Evolutionary conservation across 1,139 yeast species (phyloP).

Genomic region (Hanseniaspora uvarum): DNA sequence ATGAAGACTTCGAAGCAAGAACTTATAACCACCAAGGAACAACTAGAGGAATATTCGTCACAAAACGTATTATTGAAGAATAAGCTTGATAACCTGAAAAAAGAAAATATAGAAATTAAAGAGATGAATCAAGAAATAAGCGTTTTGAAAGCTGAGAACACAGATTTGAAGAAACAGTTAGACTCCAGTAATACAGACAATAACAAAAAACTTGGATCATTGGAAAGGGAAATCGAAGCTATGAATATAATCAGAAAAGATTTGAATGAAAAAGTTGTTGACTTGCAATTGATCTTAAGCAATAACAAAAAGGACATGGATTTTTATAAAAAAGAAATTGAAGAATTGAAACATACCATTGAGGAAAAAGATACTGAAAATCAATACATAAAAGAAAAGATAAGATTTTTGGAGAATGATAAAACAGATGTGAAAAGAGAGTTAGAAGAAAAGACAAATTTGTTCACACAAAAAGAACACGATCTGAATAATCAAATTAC

Average conservation of each 20-base stretch:
- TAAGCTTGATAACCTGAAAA: constrained; percentile 36
- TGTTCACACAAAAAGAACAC: not conserved
- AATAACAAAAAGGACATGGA: constrained; percentile 26
- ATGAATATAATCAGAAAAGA: constrained; percentile 21
- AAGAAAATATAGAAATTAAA: constrained; percentile 35
- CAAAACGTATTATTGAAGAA: constrained; percentile 32
- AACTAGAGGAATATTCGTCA: constrained; percentile 32
- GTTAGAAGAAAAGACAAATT: not conserved
- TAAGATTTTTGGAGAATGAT: constrained; percentile 25
- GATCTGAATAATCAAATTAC: not conserved
- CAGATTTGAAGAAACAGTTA: constrained; percentile 22
- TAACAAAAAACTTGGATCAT: constrained; percentile 23
- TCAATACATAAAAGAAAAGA: constrained; percentile 23
- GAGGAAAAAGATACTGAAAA: constrained; percentile 23
- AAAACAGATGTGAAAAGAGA: not conserved
- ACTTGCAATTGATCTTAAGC: constrained; percentile 25
- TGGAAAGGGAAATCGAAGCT: constrained; percentile 23
- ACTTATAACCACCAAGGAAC: constrained; percentile 47
- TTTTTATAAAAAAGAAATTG: constrained; percentile 26
- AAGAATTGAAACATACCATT: constrained; percentile 22
- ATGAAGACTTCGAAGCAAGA: constrained; percentile 71
- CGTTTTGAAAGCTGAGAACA: constrained; percentile 42
- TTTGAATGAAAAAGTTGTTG: constrained; percentile 28
- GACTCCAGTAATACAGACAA: constrained; percentile 24
- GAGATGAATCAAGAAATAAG: constrained; percentile 31